Conservation (phyloP, 1,284 basidiomycete species). For the Tylopilus microsporus region DNA sequence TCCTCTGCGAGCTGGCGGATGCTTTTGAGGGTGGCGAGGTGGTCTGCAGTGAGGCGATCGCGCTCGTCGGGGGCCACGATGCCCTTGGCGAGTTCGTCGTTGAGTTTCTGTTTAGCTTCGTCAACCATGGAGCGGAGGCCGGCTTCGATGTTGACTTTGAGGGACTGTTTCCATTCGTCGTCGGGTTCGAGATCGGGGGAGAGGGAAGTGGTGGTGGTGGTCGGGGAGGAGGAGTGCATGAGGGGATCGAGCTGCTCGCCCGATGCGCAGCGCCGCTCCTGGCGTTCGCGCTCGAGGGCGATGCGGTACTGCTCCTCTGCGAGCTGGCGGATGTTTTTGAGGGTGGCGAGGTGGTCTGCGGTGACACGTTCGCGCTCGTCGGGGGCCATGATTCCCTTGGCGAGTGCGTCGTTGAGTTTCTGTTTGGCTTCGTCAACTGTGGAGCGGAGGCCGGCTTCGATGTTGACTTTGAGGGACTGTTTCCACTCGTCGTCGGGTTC, state of each 20-base stretch:
- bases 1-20: conserved; percentile 40
- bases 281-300: conserved; percentile 42
- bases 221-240: conserved; percentile 13
- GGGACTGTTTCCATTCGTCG: conserved; percentile 46
- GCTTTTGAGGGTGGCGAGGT: conserved; percentile 36
- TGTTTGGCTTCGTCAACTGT: conserved; percentile 49
- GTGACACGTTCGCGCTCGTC: conserved; percentile 32
- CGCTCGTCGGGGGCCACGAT: conserved; percentile 28
- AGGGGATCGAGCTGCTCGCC: conserved; percentile 29
- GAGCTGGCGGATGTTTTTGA: conserved; percentile 36
- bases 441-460: conserved; percentile 40
- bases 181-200: conserved; percentile 46
- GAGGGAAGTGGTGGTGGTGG: conserved; percentile 14
- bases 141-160: conserved; percentile 42
- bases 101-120: conserved; percentile 43
- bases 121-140: conserved; percentile 43
- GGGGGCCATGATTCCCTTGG: conserved; percentile 27
- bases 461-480: conserved; percentile 35
- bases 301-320: conserved; percentile 40
- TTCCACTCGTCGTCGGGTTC: conserved; percentile 58
- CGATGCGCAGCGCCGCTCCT: conserved; percentile 38
- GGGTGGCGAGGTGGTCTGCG: conserved; percentile 36
- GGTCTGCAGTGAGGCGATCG: conserved; percentile 35
- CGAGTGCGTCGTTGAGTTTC: conserved; percentile 37
- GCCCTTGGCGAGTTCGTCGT: conserved; percentile 34